These are phyloP conservation scores for Xylaria sp. DNA, from an alignment of 2,329 filamentous ascomycete species.

Conservation along the genomic window DNA sequence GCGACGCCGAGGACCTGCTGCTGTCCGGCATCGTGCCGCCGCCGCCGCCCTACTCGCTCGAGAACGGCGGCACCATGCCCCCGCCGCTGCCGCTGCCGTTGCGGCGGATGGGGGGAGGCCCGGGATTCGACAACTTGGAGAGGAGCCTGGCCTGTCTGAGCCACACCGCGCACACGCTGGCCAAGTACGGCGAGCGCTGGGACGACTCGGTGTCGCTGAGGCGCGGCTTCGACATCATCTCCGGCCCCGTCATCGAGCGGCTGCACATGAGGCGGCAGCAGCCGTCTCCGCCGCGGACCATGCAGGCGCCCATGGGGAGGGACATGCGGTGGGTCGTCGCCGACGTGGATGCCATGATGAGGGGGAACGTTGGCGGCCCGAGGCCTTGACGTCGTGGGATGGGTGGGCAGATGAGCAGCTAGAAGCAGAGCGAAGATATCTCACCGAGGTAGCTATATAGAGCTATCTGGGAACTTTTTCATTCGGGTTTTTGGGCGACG, in stretches of 20 bases:
- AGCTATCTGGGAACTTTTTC: slow-evolving; percentile 3
- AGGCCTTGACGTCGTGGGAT: slow-evolving; percentile 16
- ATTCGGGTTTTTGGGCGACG: slow-evolving; percentile 16
- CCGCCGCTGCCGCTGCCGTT: slow-evolving; percentile 67
- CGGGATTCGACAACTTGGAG: slow-evolving; percentile 62
- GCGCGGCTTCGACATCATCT: slow-evolving; percentile 64
- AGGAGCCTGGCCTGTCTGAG: slow-evolving; percentile 67
- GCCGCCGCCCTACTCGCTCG: slow-evolving; percentile 57
- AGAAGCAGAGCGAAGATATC: neutral
- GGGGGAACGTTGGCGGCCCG: slow-evolving; percentile 41
- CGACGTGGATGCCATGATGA: slow-evolving; percentile 58
- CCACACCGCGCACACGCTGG: slow-evolving; percentile 64
- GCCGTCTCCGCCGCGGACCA: slow-evolving; percentile 47
- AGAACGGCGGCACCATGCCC: slow-evolving; percentile 52
- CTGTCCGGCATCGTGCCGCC: slow-evolving; percentile 62
- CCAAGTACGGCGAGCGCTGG: slow-evolving; percentile 70
- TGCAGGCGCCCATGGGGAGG: slow-evolving; percentile 48
- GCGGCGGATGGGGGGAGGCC: slow-evolving; percentile 52
- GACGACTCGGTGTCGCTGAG: slow-evolving; percentile 65
- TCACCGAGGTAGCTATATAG: neutral
- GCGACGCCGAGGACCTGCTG: slow-evolving; percentile 66
- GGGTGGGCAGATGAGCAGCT: neutral
- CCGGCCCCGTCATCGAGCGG: slow-evolving; percentile 56
- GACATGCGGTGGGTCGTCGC: slow-evolving; percentile 59
- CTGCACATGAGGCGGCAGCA: slow-evolving; percentile 55